Conservation (phyloP, 345 rosid genomes). For the Populus nigra region DNA sequence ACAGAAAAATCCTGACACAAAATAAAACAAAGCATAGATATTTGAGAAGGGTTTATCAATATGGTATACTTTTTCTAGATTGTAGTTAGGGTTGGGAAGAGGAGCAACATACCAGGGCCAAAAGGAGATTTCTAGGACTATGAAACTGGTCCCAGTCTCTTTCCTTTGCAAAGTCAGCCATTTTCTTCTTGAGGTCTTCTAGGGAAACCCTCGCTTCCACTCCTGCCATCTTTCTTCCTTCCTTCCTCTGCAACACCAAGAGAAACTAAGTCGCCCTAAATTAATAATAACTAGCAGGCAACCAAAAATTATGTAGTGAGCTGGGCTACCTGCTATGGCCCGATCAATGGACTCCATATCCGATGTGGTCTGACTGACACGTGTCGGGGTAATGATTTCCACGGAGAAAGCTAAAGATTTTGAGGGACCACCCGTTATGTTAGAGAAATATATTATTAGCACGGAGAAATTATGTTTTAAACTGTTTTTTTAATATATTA, state of each 20-base stretch:
- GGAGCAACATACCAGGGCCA: constrained; percentile 34
- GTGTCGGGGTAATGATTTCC: not conserved
- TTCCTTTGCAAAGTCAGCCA: constrained; percentile 35
- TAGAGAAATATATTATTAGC: no score
- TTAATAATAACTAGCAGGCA: not conserved
- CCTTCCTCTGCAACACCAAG: not conserved
- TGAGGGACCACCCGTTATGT: no score
- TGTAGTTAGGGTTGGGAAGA: not conserved
- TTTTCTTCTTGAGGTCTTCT: constrained; percentile 30
- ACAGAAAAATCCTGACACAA: not conserved
- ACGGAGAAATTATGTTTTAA: no score
- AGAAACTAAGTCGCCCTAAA: not conserved
- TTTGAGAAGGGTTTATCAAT: not conserved
- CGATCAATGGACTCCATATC: not conserved
- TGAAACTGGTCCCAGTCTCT: constrained; percentile 44
- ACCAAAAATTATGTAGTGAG: not conserved
- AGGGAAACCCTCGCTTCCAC: not conserved
- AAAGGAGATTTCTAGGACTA: constrained; percentile 44
- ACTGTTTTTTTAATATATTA: no score
- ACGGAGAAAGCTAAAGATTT: not conserved
- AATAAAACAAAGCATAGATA: not conserved
- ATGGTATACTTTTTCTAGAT: not conserved
- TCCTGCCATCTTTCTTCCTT: not conserved
- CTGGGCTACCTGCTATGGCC: not conserved
- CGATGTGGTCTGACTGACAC: not conserved